phyloP scores from a whole-genome alignment of 2,329 filamentous ascomycete genomes.

The Fusarium duplospermum region DNA sequence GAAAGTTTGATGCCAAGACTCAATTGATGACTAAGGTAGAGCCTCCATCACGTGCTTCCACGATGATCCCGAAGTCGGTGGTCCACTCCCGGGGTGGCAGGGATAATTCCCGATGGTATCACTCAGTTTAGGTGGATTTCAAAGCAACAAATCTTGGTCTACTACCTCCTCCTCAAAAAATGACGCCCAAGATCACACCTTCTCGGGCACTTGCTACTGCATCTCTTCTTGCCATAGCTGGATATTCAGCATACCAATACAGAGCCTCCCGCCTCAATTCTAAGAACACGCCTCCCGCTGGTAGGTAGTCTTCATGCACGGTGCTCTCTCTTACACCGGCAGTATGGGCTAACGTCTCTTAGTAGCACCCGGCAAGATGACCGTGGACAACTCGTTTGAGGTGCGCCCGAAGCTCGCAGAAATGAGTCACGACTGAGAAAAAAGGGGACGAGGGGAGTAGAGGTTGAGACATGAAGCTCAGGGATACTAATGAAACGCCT shows the following conservation, averaged over 20 bases:
- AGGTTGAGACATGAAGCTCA: conserved; percentile 23
- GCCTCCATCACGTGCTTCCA: conserved; percentile 32
- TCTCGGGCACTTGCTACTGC: conserved; percentile 43
- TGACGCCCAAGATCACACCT: conserved; percentile 45
- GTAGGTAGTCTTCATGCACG: conserved; percentile 33
- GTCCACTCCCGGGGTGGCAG: conserved; percentile 29
- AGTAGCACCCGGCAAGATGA: conserved; percentile 52
- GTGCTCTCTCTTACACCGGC: conserved; percentile 41
- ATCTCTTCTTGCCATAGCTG: conserved; percentile 44
- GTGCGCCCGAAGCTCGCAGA: conserved; percentile 48
- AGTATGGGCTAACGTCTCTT: conserved; percentile 36
- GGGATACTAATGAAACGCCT: conserved; percentile 51
- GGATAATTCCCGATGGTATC: conserved; percentile 41
- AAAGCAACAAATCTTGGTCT: conserved; percentile 45
- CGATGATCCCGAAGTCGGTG: conserved; percentile 36
- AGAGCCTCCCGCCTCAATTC: conserved; percentile 34
- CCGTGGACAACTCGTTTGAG: conserved; percentile 59
- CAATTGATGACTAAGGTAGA: conserved; percentile 42
- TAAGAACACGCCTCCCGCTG: conserved; percentile 36
- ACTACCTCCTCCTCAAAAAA: conserved; percentile 34
- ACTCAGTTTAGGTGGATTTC: conserved; percentile 45
- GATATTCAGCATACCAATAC: conserved; percentile 47
- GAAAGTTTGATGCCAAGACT: conserved; percentile 46
- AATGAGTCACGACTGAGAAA: conserved; percentile 37
- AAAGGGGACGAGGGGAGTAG: conserved; percentile 42